Percentiles rank a stretch among this genome's conserved stretches.
Evolutionary conservation across 1,139 yeast genomes (phyloP).

Genomic region (Hemisphaericaspora xylanilytica): DNA sequence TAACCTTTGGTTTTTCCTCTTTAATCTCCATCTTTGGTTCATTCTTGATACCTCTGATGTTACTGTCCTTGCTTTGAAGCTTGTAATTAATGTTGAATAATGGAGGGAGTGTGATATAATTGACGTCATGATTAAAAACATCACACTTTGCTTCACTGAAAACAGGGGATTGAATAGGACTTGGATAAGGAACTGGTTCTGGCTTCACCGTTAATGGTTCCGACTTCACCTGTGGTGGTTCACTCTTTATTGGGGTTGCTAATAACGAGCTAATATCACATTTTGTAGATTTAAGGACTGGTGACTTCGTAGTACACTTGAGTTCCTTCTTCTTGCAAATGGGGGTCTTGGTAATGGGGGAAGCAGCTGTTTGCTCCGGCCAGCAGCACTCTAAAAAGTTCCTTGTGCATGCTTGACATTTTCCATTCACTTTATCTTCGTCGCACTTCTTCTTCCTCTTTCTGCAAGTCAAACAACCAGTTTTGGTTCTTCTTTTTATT

Average conservation of each 20-base stretch:
- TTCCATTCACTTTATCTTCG: slow-evolving; percentile 42
- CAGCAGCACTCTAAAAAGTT: slow-evolving; percentile 49
- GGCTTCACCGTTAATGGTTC: slow-evolving; percentile 2
- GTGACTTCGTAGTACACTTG: slow-evolving; percentile 4
- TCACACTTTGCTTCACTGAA: slow-evolving; percentile 13
- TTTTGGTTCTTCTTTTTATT: slow-evolving; percentile 36
- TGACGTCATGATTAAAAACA: slow-evolving; percentile 13
- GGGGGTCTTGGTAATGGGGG: background rate
- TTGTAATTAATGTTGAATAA: slow-evolving; percentile 13
- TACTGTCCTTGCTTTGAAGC: slow-evolving; percentile 16
- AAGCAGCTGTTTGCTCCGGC: slow-evolving; percentile 23
- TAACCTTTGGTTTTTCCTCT: slow-evolving; percentile 1
- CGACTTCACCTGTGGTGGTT: slow-evolving; percentile 2
- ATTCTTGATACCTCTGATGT: slow-evolving; percentile 12
- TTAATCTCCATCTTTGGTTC: slow-evolving; percentile 1
- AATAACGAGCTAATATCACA: slow-evolving; percentile 15
- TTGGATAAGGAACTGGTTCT: slow-evolving; percentile 19
- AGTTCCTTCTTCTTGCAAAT: slow-evolving; percentile 2
- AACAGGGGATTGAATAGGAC: slow-evolving; percentile 23
- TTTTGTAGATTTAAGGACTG: slow-evolving; percentile 13
- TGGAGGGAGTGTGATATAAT: slow-evolving; percentile 18
- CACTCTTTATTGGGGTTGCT: slow-evolving; percentile 9
- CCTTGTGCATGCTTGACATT: slow-evolving; percentile 48
- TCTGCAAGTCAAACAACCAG: slow-evolving; percentile 47
- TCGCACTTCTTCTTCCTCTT: slow-evolving; percentile 50